Evolutionary conservation across 2,329 filamentous ascomycete genomes (phyloP).

Genomic region (Hypoxylon sp.): DNA sequence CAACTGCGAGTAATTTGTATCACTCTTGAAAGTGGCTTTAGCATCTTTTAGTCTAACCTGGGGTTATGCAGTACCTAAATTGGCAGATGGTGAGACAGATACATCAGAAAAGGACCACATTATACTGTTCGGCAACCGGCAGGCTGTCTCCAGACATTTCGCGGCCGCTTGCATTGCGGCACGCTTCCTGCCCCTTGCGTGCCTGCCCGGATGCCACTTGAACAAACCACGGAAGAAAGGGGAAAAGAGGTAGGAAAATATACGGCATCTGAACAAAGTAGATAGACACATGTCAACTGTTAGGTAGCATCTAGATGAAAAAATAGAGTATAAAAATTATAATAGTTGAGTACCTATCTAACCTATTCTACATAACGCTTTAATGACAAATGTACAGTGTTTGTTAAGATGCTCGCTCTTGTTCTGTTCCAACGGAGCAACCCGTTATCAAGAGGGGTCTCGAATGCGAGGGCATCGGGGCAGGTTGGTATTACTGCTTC

Average conservation of each 20-base stretch:
- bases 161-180: slow-evolving; percentile 30
- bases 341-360: background rate
- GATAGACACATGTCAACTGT: slow-evolving; percentile 11
- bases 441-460: slow-evolving; percentile 24
- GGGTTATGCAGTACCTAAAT: slow-evolving; percentile 15
- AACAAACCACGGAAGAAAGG: slow-evolving; percentile 15
- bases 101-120: slow-evolving; percentile 13
- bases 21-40: slow-evolving; percentile 13
- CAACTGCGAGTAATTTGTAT: slow-evolving; percentile 13
- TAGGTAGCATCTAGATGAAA: slow-evolving; percentile 15
- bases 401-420: slow-evolving; percentile 20
- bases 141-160: slow-evolving; percentile 27
- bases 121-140: slow-evolving; percentile 26
- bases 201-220: slow-evolving; percentile 8
- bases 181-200: slow-evolving; percentile 28
- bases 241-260: slow-evolving; percentile 16
- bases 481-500: slow-evolving; percentile 22
- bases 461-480: slow-evolving; percentile 8
- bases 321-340: no score
- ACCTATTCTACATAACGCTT: slow-evolving; percentile 12
- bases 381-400: slow-evolving; percentile 11
- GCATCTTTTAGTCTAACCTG: slow-evolving; percentile 7
- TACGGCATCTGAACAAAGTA: slow-evolving; percentile 11
- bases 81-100: slow-evolving; percentile 29
- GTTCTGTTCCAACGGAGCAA: slow-evolving; percentile 40